Evolutionary conservation across 345 rosid genomes (phyloP).

Genomic region (Viola odorata): DNA sequence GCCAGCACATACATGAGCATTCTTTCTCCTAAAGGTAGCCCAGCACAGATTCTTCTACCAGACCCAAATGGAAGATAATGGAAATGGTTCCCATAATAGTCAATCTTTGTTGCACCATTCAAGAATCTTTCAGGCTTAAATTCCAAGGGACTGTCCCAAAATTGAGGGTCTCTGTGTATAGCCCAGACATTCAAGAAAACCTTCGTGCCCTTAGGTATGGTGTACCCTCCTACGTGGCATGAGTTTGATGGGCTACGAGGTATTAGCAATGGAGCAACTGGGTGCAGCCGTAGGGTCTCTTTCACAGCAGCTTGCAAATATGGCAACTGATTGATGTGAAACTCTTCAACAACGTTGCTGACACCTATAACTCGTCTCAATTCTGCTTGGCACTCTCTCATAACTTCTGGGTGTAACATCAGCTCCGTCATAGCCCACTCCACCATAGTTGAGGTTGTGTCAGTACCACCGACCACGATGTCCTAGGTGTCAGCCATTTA

Average conservation of each 20-base stretch:
- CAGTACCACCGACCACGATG: constrained; percentile 8
- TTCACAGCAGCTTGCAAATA: constrained; percentile 38
- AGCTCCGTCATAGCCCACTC: constrained; percentile 51
- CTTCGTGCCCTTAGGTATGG: constrained; percentile 33
- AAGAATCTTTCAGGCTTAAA: constrained; percentile 44
- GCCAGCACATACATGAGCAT: constrained; percentile 35
- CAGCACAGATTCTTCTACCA: constrained; percentile 43
- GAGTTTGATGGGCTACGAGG: constrained; percentile 33
- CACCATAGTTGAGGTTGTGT: constrained; percentile 32
- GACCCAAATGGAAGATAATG: constrained; percentile 45
- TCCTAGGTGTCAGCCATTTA: too few relatives aligned
- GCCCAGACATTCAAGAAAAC: constrained; percentile 38
- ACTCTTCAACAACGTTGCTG: constrained; percentile 39
- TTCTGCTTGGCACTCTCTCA: constrained; percentile 29
- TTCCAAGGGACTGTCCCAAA: constrained; percentile 38
- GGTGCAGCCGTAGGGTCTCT: constrained; percentile 43
- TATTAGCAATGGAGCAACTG: constrained; percentile 37
- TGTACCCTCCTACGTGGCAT: constrained; percentile 37
- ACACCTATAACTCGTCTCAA: constrained; percentile 31
- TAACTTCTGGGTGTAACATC: constrained; percentile 24
- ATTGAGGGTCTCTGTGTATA: constrained; percentile 43
- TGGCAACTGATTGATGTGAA: constrained; percentile 28
- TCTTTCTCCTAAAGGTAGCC: constrained; percentile 40
- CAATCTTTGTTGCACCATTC: constrained; percentile 14
- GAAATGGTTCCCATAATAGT: constrained; percentile 30